phyloP scores from a whole-genome alignment of 1,284 basidiomycete species.

The Rugosomyces carneus region DNA sequence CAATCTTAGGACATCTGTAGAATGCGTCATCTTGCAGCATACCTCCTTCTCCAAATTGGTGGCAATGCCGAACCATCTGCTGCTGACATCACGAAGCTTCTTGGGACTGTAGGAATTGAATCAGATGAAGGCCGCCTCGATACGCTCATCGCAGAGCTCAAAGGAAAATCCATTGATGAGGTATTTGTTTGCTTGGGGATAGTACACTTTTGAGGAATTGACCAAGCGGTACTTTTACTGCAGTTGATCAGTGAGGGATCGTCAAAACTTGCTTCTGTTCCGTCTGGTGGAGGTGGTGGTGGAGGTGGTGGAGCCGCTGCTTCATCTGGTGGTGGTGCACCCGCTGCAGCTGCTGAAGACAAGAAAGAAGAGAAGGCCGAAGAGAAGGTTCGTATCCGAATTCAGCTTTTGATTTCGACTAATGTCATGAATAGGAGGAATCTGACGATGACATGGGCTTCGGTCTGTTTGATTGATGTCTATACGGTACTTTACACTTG shows the following conservation, averaged over 20 bases:
- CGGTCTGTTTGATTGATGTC: conserved; percentile 80
- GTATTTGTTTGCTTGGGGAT: conserved; percentile 36
- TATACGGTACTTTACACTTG: not conserved
- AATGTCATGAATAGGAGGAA: conserved; percentile 53
- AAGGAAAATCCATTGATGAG: conserved; percentile 86
- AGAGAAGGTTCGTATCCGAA: conserved; percentile 54
- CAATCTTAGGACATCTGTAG: conserved; percentile 22
- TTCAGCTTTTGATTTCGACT: conserved; percentile 12
- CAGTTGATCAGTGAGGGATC: conserved; percentile 92
- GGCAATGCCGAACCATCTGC: conserved; percentile 89
- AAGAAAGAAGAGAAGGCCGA: conserved; percentile 77
- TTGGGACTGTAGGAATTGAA: conserved; percentile 86
- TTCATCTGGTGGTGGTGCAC: conserved; percentile 44
- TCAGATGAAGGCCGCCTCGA: conserved; percentile 80
- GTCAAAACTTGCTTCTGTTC: conserved; percentile 90
- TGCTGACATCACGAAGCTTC: conserved; percentile 86
- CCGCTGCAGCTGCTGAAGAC: conserved; percentile 59
- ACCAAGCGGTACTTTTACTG: not conserved
- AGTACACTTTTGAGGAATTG: not conserved
- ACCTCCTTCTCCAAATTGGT: conserved; percentile 94
- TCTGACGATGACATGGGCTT: conserved; percentile 92
- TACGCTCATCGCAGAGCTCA: conserved; percentile 87
- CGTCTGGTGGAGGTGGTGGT: conserved; percentile 66
- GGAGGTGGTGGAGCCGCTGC: conserved; percentile 45
- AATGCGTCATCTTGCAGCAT: conserved; percentile 98